Evolutionary conservation across 768 basidiomycete species (phyloP).

Genomic region (Amanita inopinata): DNA sequence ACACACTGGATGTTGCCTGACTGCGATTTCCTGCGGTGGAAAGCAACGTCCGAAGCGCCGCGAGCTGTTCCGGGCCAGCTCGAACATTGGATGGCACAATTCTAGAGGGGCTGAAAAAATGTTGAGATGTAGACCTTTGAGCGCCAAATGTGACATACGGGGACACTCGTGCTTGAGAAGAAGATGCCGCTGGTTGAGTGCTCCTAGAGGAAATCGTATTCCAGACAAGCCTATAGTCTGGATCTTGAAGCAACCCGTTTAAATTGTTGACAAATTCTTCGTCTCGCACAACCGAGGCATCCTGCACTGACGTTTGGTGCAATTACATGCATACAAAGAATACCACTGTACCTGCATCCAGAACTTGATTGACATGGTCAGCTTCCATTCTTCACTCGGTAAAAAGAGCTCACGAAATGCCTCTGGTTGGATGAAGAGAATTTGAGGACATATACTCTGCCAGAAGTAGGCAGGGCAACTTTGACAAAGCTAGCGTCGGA

Average conservation of each 20-base stretch:
- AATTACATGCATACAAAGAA: neutral
- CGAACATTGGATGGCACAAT: constrained; percentile 21
- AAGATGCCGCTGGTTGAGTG: constrained; percentile 37
- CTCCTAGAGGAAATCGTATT: constrained; percentile 22
- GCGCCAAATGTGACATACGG: constrained; percentile 19
- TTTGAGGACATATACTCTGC: constrained; percentile 79
- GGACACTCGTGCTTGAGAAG: constrained; percentile 23
- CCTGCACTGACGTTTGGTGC: constrained; percentile 30
- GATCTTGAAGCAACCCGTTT: constrained; percentile 60
- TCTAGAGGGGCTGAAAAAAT: constrained; percentile 14
- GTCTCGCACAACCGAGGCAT: constrained; percentile 57
- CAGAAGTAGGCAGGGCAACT: constrained; percentile 53
- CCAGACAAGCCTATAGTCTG: constrained; percentile 56
- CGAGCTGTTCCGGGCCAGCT: constrained; percentile 57
- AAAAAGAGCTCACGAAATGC: constrained; percentile 59
- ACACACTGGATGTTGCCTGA: constrained; percentile 23
- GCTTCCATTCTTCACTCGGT: neutral
- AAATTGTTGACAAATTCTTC: constrained; percentile 66
- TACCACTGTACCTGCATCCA: constrained; percentile 68
- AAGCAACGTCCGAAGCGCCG: constrained; percentile 47
- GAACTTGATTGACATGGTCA: constrained; percentile 39
- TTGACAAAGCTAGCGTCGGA: constrained; percentile 75
- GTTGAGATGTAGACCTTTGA: neutral
- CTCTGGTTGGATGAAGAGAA: constrained; percentile 85
- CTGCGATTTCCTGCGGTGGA: constrained; percentile 28